Percentiles rank a stretch among this genome's conserved stretches.
phyloP scores from a whole-genome alignment of 2,329 filamentous ascomycete species.

The Claviceps pazoutovae region DNA sequence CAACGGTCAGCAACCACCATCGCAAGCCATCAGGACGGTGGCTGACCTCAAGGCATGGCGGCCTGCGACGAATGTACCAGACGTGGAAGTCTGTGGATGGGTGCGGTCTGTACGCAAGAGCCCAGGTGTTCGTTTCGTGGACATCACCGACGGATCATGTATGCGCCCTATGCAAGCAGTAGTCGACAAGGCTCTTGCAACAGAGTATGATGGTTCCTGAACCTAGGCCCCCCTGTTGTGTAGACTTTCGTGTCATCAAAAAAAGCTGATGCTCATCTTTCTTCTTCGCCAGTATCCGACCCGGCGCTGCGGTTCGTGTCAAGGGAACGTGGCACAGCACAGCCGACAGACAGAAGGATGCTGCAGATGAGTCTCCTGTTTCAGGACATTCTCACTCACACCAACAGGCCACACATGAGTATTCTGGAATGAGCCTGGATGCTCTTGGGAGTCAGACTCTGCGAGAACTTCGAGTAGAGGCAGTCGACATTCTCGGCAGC shows the following conservation, averaged over 20 bases:
- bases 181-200: slow-evolving; percentile 54
- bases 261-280: neutral
- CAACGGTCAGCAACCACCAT: slow-evolving; percentile 10
- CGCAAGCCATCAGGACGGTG: slow-evolving; percentile 28
- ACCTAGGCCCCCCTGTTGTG: slow-evolving; percentile 11
- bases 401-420: neutral
- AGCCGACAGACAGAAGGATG: slow-evolving; percentile 1
- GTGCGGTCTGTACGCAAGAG: slow-evolving; percentile 76
- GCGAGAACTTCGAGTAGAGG: slow-evolving; percentile 59
- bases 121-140: slow-evolving; percentile 70
- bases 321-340: slow-evolving; percentile 54
- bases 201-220: slow-evolving; percentile 43
- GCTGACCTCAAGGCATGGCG: slow-evolving; percentile 43
- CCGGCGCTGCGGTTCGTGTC: slow-evolving; percentile 67
- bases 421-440: neutral
- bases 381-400: slow-evolving; percentile 3
- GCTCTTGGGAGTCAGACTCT: slow-evolving; percentile 2
- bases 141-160: slow-evolving; percentile 78
- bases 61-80: slow-evolving; percentile 27
- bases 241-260: neutral
- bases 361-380: slow-evolving; percentile 1
- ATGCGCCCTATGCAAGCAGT: slow-evolving; percentile 68
- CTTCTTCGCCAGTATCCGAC: slow-evolving; percentile 49
- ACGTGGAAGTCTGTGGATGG: slow-evolving; percentile 59
- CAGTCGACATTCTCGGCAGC: slow-evolving; percentile 56